Evolutionary conservation across 768 basidiomycete species (phyloP).

Genomic region (Crepidotus variabilis): DNA sequence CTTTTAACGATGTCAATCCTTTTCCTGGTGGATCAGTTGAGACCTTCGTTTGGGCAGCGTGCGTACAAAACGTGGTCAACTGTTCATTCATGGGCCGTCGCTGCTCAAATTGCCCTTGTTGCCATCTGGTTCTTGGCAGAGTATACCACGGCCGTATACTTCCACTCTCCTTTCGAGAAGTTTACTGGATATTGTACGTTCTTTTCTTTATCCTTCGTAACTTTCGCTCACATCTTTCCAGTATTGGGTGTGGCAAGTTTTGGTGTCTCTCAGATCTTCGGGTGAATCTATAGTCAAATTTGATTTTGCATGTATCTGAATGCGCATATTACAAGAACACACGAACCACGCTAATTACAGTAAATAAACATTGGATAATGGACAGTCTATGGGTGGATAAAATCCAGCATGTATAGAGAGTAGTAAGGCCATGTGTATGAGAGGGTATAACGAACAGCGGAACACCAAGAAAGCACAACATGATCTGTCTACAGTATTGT

Average conservation of each 20-base stretch:
- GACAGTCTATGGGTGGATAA: too few species aligned
- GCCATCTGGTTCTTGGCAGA: conserved; percentile 69
- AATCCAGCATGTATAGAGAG: too few species aligned
- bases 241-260: conserved; percentile 27
- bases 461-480: too few species aligned
- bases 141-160: conserved; percentile 83
- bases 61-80: conserved; percentile 30
- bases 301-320: too few species aligned
- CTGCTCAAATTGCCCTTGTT: conserved; percentile 43
- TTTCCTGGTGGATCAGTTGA: conserved; percentile 76
- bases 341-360: too few species aligned
- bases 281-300: neutral
- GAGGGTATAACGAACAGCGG: too few species aligned
- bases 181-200: conserved; percentile 77
- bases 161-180: conserved; percentile 89
- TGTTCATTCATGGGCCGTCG: conserved; percentile 46
- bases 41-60: conserved; percentile 41
- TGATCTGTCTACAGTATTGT: conserved; percentile 22
- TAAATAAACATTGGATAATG: too few species aligned
- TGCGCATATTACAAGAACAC: too few species aligned
- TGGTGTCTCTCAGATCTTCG: conserved; percentile 16
- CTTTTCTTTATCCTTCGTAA: neutral
- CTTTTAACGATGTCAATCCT: conserved; percentile 76
- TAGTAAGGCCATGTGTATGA: too few species aligned
- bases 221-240: conserved; percentile 5